Evolutionary conservation across 73 alveolate genomes (phyloP).

Genomic region (Tetrahymena thermophila): DNA sequence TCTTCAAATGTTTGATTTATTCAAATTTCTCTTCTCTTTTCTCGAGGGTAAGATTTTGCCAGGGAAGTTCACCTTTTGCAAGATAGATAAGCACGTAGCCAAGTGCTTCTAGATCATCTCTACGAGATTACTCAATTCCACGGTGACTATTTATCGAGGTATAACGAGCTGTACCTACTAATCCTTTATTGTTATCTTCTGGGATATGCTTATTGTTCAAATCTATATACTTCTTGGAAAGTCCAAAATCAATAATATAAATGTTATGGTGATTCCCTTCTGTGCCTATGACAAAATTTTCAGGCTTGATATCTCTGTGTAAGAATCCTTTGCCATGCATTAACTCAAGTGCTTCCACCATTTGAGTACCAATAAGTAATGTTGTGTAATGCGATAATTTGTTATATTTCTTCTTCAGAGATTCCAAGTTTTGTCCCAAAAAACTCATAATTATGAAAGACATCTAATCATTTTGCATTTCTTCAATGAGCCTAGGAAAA

Average conservation of each 20-base stretch:
- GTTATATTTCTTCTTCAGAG: conserved; percentile 23
- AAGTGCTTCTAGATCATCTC: conserved; percentile 52
- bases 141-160: conserved; percentile 35
- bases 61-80: conserved; percentile 30
- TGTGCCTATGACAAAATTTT: conserved; percentile 45
- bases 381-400: conserved; percentile 25
- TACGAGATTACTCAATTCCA: conserved; percentile 41
- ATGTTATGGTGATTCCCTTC: conserved; percentile 37
- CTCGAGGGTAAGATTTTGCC: conserved; percentile 25
- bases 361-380: conserved; percentile 10
- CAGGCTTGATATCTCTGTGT: conserved; percentile 54
- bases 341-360: conserved; percentile 18
- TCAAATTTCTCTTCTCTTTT: conserved; percentile 29
- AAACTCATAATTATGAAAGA: background rate
- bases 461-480: conserved; percentile 13
- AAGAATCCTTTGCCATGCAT: conserved; percentile 33
- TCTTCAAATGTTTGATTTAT: conserved; percentile 21
- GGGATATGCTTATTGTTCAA: conserved; percentile 24
- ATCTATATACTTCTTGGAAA: conserved; percentile 33
- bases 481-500: conserved; percentile 20
- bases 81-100: conserved; percentile 41
- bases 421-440: conserved; percentile 23
- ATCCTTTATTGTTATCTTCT: conserved; percentile 22
- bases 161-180: conserved; percentile 52
- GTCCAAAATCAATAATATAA: conserved; percentile 42